Evolutionary conservation across 495 filamentous ascomycete genomes (phyloP).

Genomic region (Aspergillus leporis): DNA sequence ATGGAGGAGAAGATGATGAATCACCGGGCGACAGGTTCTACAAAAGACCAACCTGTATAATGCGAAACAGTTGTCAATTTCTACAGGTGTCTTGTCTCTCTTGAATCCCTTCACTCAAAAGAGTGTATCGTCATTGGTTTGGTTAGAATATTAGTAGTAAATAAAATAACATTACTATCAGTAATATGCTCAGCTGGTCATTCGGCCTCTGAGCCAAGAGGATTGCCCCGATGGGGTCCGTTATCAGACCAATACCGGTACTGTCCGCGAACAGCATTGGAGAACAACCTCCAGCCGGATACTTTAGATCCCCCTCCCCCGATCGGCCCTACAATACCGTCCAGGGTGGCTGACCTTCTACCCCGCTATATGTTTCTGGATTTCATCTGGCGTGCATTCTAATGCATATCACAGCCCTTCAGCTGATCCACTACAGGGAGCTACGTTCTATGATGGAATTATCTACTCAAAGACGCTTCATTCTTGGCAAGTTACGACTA

Average conservation of each 20-base stretch:
- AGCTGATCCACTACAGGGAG: conserved; percentile 8
- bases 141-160: no score
- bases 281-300: background rate
- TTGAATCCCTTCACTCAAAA: no score
- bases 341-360: conserved; percentile 11
- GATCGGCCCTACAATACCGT: conserved; percentile 10
- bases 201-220: background rate
- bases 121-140: no score
- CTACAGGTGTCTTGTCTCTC: no score
- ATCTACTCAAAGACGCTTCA: no score
- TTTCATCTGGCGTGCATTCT: conserved; percentile 16
- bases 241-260: conserved; percentile 4
- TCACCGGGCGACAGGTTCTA: no score
- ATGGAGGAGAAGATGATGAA: background rate
- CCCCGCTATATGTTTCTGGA: conserved; percentile 25
- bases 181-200: background rate
- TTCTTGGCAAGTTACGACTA: no score
- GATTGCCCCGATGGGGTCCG: background rate
- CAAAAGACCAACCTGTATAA: no score
- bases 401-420: conserved; percentile 9
- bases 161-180: background rate
- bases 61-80: background rate
- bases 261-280: conserved; percentile 19
- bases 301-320: conserved; percentile 9
- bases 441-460: background rate